phyloP scores from a whole-genome alignment of 192 early-diverging fungal species.

The Coemansia sp. region DNA sequence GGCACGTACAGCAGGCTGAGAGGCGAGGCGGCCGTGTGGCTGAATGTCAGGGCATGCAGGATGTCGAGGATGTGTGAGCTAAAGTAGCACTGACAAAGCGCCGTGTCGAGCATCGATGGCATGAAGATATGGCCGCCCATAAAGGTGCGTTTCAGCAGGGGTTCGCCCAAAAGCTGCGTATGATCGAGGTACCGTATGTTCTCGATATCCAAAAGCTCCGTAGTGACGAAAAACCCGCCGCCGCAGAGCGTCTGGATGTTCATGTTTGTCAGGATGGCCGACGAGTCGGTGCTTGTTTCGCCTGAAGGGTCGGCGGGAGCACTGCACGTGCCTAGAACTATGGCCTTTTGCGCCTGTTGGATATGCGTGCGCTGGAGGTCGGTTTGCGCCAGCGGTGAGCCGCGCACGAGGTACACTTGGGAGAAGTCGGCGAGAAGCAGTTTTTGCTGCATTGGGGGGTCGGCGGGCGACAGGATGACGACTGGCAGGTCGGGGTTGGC shows the following conservation, averaged over 20 bases:
- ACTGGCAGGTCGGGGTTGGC: slow-evolving; percentile 31
- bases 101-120: slow-evolving; percentile 43
- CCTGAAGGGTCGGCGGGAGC: background rate
- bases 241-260: slow-evolving; percentile 43
- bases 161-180: slow-evolving; percentile 46
- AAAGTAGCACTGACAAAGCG: slow-evolving; percentile 51
- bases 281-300: slow-evolving; percentile 25
- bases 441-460: slow-evolving; percentile 11
- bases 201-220: slow-evolving; percentile 39
- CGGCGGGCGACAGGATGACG: slow-evolving; percentile 33
- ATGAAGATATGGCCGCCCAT: slow-evolving; percentile 52
- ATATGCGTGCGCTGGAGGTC: slow-evolving; percentile 43
- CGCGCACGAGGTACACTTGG: slow-evolving; percentile 41
- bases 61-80: slow-evolving; percentile 53
- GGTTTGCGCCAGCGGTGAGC: slow-evolving; percentile 36
- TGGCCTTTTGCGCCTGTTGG: slow-evolving; percentile 34
- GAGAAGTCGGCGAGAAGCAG: slow-evolving; percentile 19
- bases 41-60: slow-evolving; percentile 42
- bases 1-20: slow-evolving; percentile 36
- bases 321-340: slow-evolving; percentile 36
- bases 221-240: slow-evolving; percentile 37
- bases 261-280: slow-evolving; percentile 47
- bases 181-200: slow-evolving; percentile 47
- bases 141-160: slow-evolving; percentile 45
- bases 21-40: slow-evolving; percentile 16